Evolutionary conservation across 495 filamentous ascomycete genomes (phyloP).

Genomic region (Aspergillus leporis): DNA sequence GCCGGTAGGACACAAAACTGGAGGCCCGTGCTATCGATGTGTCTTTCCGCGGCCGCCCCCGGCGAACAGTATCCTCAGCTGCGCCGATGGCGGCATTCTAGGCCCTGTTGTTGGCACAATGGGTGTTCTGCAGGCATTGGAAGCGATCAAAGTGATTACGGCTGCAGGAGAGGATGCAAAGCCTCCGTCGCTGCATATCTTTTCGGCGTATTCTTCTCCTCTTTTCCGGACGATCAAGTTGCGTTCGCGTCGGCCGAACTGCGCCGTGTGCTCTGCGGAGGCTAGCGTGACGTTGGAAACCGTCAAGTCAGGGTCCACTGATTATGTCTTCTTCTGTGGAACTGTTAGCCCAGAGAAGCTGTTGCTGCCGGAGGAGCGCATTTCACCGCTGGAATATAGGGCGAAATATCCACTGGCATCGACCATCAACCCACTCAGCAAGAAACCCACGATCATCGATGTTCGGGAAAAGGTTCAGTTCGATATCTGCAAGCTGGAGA

Average conservation of each 20-base stretch:
- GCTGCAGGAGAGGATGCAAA: conserved; percentile 18
- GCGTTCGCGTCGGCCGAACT: conserved; percentile 62
- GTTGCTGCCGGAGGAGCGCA: conserved; percentile 59
- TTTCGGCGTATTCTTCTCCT: conserved; percentile 68
- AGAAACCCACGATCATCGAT: conserved; percentile 66
- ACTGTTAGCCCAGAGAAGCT: conserved; percentile 46
- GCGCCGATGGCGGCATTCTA: conserved; percentile 88
- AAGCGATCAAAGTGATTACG: conserved; percentile 81
- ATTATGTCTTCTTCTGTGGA: conserved; percentile 83
- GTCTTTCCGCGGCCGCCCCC: conserved; percentile 88
- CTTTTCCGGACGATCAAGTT: conserved; percentile 75
- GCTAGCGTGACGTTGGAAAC: conserved; percentile 61
- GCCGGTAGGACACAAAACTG: conserved; percentile 46
- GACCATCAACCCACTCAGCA: neutral
- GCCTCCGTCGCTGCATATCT: conserved; percentile 60
- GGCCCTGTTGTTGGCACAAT: conserved; percentile 93
- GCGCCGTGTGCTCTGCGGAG: conserved; percentile 70
- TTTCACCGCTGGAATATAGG: conserved; percentile 58
- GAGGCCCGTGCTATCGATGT: conserved; percentile 89
- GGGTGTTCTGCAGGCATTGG: conserved; percentile 88
- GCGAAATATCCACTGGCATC: conserved; percentile 16
- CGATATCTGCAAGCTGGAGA: conserved; percentile 67
- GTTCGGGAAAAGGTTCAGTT: conserved; percentile 84
- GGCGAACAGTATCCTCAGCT: conserved; percentile 71
- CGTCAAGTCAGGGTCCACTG: conserved; percentile 61